A percentile compares a stretch with the other conserved stretches of the same genome.
Conservation (phyloP, 495 filamentous ascomycete species). For the Tuber microsphaerosporum region DNA sequence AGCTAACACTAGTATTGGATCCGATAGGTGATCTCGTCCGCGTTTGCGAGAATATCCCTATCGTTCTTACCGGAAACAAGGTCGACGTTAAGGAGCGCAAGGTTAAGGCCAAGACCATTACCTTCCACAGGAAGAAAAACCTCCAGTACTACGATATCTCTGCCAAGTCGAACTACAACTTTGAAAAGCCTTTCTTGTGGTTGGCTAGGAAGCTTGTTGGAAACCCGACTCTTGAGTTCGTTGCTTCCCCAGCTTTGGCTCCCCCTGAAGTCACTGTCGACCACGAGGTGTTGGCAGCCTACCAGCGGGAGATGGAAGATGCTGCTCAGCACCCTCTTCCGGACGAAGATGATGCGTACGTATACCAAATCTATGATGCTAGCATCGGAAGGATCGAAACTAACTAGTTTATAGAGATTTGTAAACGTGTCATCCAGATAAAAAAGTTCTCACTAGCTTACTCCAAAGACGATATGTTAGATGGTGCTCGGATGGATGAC, state of each 20-base stretch:
- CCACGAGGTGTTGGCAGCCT: constrained; percentile 67
- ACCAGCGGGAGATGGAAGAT: constrained; percentile 79
- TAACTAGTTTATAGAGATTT: constrained; percentile 33
- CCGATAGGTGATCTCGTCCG: constrained; percentile 90
- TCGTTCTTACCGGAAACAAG: constrained; percentile 98
- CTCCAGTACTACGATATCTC: constrained; percentile 99
- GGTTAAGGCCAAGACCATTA: constrained; percentile 99
- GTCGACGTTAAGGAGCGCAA: constrained; percentile 99
- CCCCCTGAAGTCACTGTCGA: constrained; percentile 88
- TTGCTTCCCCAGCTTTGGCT: constrained; percentile 86
- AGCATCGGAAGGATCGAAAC: not conserved
- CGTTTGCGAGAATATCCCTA: constrained; percentile 99
- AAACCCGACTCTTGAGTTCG: constrained; percentile 89
- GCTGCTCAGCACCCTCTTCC: constrained; percentile 81
- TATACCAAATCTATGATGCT: not conserved
- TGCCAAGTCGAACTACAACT: constrained; percentile 99
- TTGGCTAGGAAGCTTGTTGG: constrained; percentile 96
- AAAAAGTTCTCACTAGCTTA: constrained; percentile 19
- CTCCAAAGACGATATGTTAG: constrained; percentile 12
- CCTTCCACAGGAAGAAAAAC: constrained; percentile 99
- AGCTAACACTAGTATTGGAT: constrained; percentile 33
- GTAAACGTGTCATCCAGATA: constrained; percentile 23
- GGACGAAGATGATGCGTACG: constrained; percentile 78
- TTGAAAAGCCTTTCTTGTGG: constrained; percentile 99
- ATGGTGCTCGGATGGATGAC: constrained; percentile 14